Conservation (phyloP, 345 rosid species). For the Melaleuca alternifolia region DNA sequence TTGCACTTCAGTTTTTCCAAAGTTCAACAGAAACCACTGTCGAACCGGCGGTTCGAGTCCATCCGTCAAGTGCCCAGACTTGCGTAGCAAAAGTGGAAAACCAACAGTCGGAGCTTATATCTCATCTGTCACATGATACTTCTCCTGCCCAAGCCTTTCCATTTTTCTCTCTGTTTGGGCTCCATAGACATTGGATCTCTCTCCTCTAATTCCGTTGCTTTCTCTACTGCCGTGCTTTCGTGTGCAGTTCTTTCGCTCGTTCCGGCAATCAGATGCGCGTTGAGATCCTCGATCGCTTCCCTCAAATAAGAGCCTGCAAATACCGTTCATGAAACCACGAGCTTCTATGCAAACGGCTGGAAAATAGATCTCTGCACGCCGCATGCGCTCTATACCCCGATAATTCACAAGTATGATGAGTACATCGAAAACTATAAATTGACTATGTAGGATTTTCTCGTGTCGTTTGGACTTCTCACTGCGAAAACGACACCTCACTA, state of each 20-base stretch:
- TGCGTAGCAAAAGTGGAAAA: background rate
- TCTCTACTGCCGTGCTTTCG: background rate
- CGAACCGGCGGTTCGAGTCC: background rate
- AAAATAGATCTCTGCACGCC: background rate
- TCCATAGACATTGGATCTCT: background rate
- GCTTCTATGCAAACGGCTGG: background rate
- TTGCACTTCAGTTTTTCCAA: background rate
- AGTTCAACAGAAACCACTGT: background rate
- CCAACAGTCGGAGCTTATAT: background rate
- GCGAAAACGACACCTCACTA: too few relatives aligned
- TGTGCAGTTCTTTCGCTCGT: background rate
- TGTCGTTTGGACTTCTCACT: fast-evolving
- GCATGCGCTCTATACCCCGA: background rate
- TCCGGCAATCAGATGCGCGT: background rate
- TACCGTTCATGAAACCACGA: background rate
- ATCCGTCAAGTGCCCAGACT: background rate
- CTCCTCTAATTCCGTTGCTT: background rate
- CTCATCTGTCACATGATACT: background rate
- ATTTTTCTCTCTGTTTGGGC: background rate
- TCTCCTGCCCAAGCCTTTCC: background rate
- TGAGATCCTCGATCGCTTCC: background rate
- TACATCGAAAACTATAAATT: background rate
- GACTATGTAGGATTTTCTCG: too few relatives aligned
- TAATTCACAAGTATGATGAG: background rate
- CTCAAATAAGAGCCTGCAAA: background rate